These are phyloP conservation scores for Falciphora oryzae DNA, from an alignment of 2,329 filamentous ascomycete species.

Conservation along the genomic window DNA sequence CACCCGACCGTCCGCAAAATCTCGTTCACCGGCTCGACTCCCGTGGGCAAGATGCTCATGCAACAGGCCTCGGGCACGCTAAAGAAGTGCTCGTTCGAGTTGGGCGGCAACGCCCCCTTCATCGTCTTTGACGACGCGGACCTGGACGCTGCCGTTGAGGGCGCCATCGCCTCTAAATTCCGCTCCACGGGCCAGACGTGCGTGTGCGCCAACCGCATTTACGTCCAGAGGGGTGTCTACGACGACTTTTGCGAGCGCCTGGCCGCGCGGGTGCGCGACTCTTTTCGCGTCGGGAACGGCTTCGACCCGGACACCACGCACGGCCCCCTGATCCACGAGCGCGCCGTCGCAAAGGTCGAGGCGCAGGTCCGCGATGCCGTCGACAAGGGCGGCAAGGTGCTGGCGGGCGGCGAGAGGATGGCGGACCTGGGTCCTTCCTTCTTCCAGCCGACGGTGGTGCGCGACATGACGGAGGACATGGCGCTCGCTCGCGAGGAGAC, in stretches of 20 bases:
- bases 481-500: constrained; percentile 82
- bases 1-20: constrained; percentile 77
- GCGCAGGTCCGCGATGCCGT: constrained; percentile 74
- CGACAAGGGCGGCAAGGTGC: constrained; percentile 68
- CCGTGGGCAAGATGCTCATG: constrained; percentile 72
- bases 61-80: constrained; percentile 77
- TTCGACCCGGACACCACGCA: constrained; percentile 68
- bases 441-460: constrained; percentile 83
- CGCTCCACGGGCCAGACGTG: constrained; percentile 93
- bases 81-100: constrained; percentile 80
- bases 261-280: constrained; percentile 60
- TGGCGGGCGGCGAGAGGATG: constrained; percentile 69
- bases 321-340: constrained; percentile 78
- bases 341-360: constrained; percentile 74
- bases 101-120: constrained; percentile 92
- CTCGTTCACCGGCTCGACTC: constrained; percentile 82
- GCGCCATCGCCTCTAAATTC: constrained; percentile 85
- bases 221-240: constrained; percentile 72
- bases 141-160: constrained; percentile 74
- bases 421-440: constrained; percentile 77
- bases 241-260: constrained; percentile 66
- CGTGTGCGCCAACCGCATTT: constrained; percentile 81
- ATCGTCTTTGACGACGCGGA: constrained; percentile 97
- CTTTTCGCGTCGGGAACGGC: constrained; percentile 72
- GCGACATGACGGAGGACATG: constrained; percentile 83